Base-by-base conservation (phyloP, 164 flowering plant genomes). In the Tetracentron sinense region DNA sequence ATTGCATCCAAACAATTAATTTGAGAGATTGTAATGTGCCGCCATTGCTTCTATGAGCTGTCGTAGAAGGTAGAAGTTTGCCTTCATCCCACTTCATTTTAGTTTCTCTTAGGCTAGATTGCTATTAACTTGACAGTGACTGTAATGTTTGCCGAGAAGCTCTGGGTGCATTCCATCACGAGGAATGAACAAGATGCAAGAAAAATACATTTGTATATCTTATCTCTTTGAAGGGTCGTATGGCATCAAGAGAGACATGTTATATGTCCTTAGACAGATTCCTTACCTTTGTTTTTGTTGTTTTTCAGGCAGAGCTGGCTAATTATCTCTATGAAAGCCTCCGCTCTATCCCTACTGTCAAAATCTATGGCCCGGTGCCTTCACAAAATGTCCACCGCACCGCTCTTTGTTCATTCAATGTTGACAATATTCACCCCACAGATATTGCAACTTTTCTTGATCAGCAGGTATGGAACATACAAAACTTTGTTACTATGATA, bases 371-470 rank as follows among this genome's bases (percentile, higher is more conserved):
- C 58, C 98, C 98, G 0, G 76, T 42, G 29, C 96, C 97, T 63
- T 85, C 96, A 21, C 52, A 65, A 63, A 68, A 60, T 14, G 79
- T 80, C 30, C 48, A 26, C 15, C 87, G 96, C 20, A 96, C 92
- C 44, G 87, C 99, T 28, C 85, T 94, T 50, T 94, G 97, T 75
- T 84, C 96, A 23, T 95, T 95, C 78, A 94, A 90, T 62, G 83
- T 90, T 26, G 84, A 84, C 62, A 77, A 71, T 64, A 72, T 94
- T 54, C 98, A 90, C 69, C 95, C 98, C 8, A 94, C 98, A 17
- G 98, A 94, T 68, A 78, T 94, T 35, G 96, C 98, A 15, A 89
- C 98, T 38, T 75, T 85, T 72, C 95, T 94, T 23, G 97, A 94
- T 64, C 96, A 91, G 71, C 94, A 85, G 96, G 98, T 92, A 79